Evolutionary conservation across 306 rosid genomes (phyloP).

Genomic region (Vigna unguiculata): DNA sequence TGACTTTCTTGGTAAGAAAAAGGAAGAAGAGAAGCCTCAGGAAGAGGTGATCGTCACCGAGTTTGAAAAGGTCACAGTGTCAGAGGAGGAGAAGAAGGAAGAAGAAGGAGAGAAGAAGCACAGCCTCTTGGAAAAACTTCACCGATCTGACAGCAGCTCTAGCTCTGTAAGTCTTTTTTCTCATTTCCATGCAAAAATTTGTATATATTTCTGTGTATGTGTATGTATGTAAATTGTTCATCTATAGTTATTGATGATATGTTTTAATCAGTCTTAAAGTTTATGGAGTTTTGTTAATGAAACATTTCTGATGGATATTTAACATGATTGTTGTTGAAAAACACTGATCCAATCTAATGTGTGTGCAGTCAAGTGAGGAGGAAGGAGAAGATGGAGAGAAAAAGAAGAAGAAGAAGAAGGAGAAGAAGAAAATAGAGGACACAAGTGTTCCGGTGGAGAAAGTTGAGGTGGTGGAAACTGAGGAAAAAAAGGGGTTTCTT

Average conservation of each 20-base stretch:
- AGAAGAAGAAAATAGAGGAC: slow-evolving; percentile 50
- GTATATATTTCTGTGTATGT: too few relatives aligned
- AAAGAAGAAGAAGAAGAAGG: slow-evolving; percentile 62
- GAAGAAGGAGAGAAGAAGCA: slow-evolving; percentile 54
- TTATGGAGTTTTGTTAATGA: background rate
- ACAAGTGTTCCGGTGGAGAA: slow-evolving; percentile 63
- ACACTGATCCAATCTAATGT: background rate
- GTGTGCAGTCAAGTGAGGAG: slow-evolving; percentile 80
- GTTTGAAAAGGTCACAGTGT: slow-evolving; percentile 53
- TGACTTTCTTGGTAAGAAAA: slow-evolving; percentile 69
- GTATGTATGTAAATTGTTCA: background rate
- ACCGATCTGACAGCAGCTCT: slow-evolving; percentile 55
- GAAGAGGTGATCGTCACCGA: slow-evolving; percentile 48
- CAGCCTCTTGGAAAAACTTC: slow-evolving; percentile 55
- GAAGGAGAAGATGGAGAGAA: slow-evolving; percentile 67
- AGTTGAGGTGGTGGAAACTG: slow-evolving; percentile 51
- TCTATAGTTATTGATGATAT: background rate
- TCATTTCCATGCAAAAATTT: background rate
- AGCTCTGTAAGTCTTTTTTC: slow-evolving; percentile 53
- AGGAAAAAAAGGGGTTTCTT: slow-evolving; percentile 84
- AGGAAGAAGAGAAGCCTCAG: slow-evolving; percentile 52
- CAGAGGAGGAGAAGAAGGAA: slow-evolving; percentile 34
- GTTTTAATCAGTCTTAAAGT: too few relatives aligned
- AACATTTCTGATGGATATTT: too few relatives aligned
- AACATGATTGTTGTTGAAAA: too few relatives aligned